phyloP scores from a whole-genome alignment of 805 yeast species.

The Saccharomycopsis sp. region DNA sequence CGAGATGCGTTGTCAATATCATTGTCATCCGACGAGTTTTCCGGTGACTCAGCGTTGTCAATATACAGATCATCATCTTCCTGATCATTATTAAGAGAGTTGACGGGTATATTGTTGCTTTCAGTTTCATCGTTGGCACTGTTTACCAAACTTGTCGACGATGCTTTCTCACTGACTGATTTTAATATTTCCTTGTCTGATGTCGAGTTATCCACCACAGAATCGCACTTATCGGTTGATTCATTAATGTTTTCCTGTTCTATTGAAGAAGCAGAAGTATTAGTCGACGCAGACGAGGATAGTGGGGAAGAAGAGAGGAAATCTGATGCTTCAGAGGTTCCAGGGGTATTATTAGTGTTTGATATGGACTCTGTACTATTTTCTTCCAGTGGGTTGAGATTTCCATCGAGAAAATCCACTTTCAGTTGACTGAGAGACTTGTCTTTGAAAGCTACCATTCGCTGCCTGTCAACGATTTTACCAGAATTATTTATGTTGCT shows the following conservation, averaged over 20 bases:
- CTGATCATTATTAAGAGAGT: no score
- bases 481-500: not conserved
- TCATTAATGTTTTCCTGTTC: no score
- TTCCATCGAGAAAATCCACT: no score
- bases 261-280: not conserved
- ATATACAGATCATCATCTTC: no score
- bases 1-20: constrained; percentile 2
- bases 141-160: no score
- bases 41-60: not conserved
- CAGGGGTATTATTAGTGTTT: not conserved
- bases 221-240: no score
- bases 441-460: not conserved
- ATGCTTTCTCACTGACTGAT: no score
- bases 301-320: not conserved
- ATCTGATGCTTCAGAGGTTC: not conserved
- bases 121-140: no score
- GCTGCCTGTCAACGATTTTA: not conserved
- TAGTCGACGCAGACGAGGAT: not conserved
- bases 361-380: not conserved
- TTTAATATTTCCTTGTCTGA: no score
- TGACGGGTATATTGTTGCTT: no score
- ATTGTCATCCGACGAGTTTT: not conserved
- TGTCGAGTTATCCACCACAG: no score
- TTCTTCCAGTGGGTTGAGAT: no score
- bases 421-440: not conserved